Percentiles rank a stretch among this genome's conserved stretches.
phyloP scores from a whole-genome alignment of 345 rosid genomes.

The Lagerstroemia speciosa region DNA sequence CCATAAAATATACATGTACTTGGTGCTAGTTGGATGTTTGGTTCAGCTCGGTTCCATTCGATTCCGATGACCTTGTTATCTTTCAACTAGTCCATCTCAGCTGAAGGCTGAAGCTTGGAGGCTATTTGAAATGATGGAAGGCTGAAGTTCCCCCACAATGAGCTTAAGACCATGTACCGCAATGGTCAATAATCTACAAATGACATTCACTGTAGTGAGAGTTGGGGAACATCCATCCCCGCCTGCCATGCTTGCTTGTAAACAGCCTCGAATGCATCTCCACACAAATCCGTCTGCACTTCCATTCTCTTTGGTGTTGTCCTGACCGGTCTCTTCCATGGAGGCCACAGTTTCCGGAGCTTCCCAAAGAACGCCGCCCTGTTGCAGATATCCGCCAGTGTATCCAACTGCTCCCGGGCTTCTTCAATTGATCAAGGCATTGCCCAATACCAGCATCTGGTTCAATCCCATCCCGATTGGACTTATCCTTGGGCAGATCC shows the following conservation, averaged over 20 bases:
- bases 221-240: conserved; percentile 79
- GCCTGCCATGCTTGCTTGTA: conserved; percentile 87
- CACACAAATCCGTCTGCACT: conserved; percentile 74
- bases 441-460: conserved; percentile 87
- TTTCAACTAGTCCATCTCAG: too few relatives aligned
- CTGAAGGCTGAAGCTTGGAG: too few relatives aligned
- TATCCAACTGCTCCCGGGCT: conserved; percentile 45
- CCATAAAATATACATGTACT: not conserved
- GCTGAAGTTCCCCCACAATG: too few relatives aligned
- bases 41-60: too few relatives aligned
- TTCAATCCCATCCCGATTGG: conserved; percentile 37
- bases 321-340: conserved; percentile 86
- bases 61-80: too few relatives aligned
- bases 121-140: too few relatives aligned
- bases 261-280: conserved; percentile 98
- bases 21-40: not conserved
- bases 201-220: conserved; percentile 71
- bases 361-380: conserved; percentile 86
- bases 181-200: not conserved
- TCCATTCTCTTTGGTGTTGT: conserved; percentile 75
- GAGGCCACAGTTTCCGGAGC: conserved; percentile 80
- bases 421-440: conserved; percentile 66
- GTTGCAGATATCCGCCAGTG: conserved; percentile 76
- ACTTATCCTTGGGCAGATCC: conserved; percentile 64
- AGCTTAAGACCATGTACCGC: not conserved